Base-by-base conservation (phyloP, 257 asterid genomes). In the Solanum clarkiae region DNA sequence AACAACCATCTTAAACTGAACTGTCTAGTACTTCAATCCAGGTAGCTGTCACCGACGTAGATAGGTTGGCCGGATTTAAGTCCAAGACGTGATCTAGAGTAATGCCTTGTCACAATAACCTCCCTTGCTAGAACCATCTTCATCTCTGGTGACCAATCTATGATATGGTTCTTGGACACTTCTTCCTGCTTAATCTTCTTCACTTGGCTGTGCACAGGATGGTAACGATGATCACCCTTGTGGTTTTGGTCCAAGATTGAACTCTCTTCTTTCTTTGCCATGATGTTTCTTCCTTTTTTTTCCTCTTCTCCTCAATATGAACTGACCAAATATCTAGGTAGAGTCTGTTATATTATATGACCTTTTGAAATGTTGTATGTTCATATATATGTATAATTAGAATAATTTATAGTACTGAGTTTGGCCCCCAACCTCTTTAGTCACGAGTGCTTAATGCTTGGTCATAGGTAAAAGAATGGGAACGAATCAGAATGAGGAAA, bases 141-240 rank as follows among this genome's bases (percentile, higher is more conserved):
- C 66, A 66, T 65, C 24, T 66, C 85, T 71, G 75, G 85, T 10
- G 80, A 13, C 85, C 59, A 71, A 36, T 84, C 86, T 18, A 83
- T 29, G 1, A 69, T 36, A 24, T 53, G 20, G 12, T 49, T 36
- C 44, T n/a, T 60, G 15, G 26, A 68, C 45, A 70, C 72, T 57
- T 69, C 32, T 84, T 84, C 86, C 20, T 54, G 71, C 70, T 84
- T 84, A 75, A 84, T 84, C 86, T 51, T 84, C 86, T 53, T 84
- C 44, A 84, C 86, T 84, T 84, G 86, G 53, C n/a, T 84, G 20
- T 84, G 86, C 4, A 84, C 82, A 42, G 69, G 44, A 69, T 49
- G 51, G n/a, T 53, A 40, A 40, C 14, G 66, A 18, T 49, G 53
- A 26, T 56, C 45, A 17, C 53, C 69, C 40, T 68, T 44, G 11